A percentile compares a stretch with the other conserved stretches of the same genome.
These are phyloP conservation scores for Blastosporella zonata DNA, from an alignment of 1,284 basidiomycete genomes.

Conservation along the genomic window DNA sequence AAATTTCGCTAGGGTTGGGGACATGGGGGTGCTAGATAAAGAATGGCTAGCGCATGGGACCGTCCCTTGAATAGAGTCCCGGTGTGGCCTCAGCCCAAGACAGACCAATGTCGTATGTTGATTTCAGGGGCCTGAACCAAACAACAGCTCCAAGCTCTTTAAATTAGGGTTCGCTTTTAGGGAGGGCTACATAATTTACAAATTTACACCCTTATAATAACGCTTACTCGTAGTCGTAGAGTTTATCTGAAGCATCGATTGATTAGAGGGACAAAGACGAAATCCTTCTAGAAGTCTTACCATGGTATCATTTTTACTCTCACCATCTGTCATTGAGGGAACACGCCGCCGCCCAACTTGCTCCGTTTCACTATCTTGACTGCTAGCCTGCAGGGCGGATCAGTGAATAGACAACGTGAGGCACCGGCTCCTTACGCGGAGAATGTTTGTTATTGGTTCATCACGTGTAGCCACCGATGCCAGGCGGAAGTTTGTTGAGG, in stretches of 20 bases:
- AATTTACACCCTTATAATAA: constrained; percentile 9
- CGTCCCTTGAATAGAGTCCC: neutral
- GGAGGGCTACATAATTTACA: constrained; percentile 3
- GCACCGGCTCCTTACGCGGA: constrained; percentile 19
- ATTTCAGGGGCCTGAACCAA: neutral
- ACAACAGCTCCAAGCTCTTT: neutral
- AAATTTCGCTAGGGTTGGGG: constrained; percentile 40
- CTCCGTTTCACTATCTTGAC: constrained; percentile 8
- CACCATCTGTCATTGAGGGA: constrained; percentile 4
- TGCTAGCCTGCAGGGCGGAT: constrained; percentile 7
- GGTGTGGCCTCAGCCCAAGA: neutral
- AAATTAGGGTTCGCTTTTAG: neutral
- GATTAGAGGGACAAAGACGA: neutral
- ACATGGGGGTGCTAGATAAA: constrained; percentile 26
- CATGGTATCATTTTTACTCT: constrained; percentile 11
- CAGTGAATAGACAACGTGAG: neutral
- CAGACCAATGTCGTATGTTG: constrained; percentile 1
- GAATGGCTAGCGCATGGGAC: constrained; percentile 16
- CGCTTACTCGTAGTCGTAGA: constrained; percentile 3
- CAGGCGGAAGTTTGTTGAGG: constrained; percentile 32
- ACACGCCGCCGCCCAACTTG: constrained; percentile 14
- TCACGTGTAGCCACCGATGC: constrained; percentile 25
- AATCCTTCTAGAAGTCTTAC: constrained; percentile 1
- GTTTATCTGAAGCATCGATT: neutral
- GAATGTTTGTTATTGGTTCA: constrained; percentile 17